These are phyloP conservation scores for Paramecium sonneborni DNA, from an alignment of 73 alveolate species.

Conservation along the genomic window DNA sequence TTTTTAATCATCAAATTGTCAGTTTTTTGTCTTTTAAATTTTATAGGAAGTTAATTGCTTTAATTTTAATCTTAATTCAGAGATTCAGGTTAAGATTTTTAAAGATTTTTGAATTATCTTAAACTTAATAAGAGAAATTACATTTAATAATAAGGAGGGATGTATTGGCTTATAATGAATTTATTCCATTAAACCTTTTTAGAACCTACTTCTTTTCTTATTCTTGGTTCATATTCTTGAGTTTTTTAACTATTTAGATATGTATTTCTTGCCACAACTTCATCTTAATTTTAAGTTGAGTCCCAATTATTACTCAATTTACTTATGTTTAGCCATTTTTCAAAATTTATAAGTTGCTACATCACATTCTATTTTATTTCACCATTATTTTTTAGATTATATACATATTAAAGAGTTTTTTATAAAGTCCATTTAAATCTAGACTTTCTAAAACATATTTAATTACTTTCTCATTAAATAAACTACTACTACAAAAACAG, in stretches of 20 bases:
- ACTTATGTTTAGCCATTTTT: not conserved
- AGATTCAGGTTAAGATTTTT: not conserved
- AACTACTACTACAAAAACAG: constrained; percentile 62
- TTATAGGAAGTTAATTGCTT: not conserved
- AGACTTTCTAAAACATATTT: not conserved
- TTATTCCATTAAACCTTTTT: not conserved
- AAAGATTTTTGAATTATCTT: not conserved
- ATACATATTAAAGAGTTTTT: not conserved
- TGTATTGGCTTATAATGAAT: not conserved
- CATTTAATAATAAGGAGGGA: not conserved
- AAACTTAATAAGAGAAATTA: not conserved
- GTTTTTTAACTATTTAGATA: not conserved
- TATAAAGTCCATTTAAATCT: not conserved
- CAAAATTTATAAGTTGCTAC: not conserved
- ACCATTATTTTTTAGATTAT: not conserved
- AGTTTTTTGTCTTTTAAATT: not conserved
- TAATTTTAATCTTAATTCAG: not conserved
- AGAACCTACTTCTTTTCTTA: not conserved
- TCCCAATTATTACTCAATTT: constrained; percentile 3
- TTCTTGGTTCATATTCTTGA: not conserved
- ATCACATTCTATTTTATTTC: not conserved
- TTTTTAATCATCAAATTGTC: not conserved
- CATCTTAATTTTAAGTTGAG: not conserved
- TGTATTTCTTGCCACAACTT: not conserved
- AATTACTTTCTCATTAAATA: constrained; percentile 68